Base-by-base conservation (phyloP, 306 rosid species). In the Canavalia ensiformis region DNA sequence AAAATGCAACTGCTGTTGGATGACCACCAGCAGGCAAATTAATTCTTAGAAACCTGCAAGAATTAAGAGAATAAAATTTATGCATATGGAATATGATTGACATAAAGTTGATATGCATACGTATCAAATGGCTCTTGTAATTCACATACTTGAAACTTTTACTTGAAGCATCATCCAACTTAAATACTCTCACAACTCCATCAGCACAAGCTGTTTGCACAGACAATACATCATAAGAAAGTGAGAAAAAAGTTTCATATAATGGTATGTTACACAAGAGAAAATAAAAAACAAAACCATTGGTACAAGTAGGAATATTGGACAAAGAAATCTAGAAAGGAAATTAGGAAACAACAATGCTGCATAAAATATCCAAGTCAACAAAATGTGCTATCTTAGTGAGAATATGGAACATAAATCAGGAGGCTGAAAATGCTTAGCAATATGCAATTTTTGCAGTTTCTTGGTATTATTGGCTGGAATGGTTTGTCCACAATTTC, bases 121-220 rank as follows among this genome's bases (percentile, higher is more conserved):
- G 60, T 45, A 52, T 59, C 12, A 56, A 62, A 79, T 74, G 81
- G 46, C 68, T 77, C 73, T 62, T 35, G 55, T 65, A 81, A 84
- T 83, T 52, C 91, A 81, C 88, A 59, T 91, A 93, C 97, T 88
- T 96, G 97, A 93, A 96, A 88, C 99, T 96, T 94, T 92, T 93
- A 74, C 98, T 94, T 55, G 90, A 86, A 81, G 92, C 94, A 82
- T 96, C 97, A 29, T 96, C 99, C 92, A 96, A 79, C 92, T 93
- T 93, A 71, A 96, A 96, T 33, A 93, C 92, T 77, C 99, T 90
- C 84, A 96, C 80, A 64, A 96, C 84, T 87, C 99, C 99, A 89
- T 96, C 99, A 51, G 90, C 97, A 81, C 98, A 96, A 79, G 94
- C 99, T 96, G 93, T 74, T 73, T 60, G 54, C 72, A 80, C 33